Base-by-base conservation (phyloP, 192 early-diverging fungal species). In the Rhizophagus sp. region DNA sequence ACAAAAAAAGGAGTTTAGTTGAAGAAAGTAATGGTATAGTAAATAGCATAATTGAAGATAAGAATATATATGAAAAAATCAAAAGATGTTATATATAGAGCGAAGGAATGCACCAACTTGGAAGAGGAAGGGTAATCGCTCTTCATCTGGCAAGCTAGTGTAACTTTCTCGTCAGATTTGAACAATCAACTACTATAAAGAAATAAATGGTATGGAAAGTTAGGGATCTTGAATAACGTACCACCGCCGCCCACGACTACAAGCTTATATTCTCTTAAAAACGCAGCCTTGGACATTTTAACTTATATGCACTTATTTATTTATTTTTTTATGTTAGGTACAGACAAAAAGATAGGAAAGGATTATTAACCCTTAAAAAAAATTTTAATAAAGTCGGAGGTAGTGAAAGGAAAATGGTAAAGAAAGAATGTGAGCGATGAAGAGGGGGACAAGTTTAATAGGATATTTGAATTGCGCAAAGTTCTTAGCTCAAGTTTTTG, bases 181-280 rank as follows among this genome's bases (percentile, higher is more conserved):
- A 57, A 57, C 52, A 57, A 57, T 57, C 52, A 19, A 6, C 17
- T 19, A 57, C 19, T 47, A 47, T 47, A 47, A 57, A 57, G 52
- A 57, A 57, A 57, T 57, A 57, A 19, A 57, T 19, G 13, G 15
- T 15, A 19, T 57, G 1, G 17, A 57, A 57, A 57, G 50, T 57
- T 57, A 22, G 5, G 50, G 52, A 30, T 27, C 64, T 65, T 27
- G 63, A 65, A 9, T 49, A 33, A 71, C 83, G 68, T 88, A 90
- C 94, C 94, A 83, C 94, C 94, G 76, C 94, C 94, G 79, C 94
- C 94, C 39, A 95, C 94, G 71, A 95, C 92, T 24, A 95, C 94
- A 49, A 95, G 88, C 79, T 95, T 95, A 86, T 93, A 95, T 71
- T 86, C 85, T 73, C 85, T 81, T 82, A 86, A 81, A 72, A 86